Evolutionary conservation across 2,329 filamentous ascomycete species (phyloP).

Genomic region (Helotiales sp.): DNA sequence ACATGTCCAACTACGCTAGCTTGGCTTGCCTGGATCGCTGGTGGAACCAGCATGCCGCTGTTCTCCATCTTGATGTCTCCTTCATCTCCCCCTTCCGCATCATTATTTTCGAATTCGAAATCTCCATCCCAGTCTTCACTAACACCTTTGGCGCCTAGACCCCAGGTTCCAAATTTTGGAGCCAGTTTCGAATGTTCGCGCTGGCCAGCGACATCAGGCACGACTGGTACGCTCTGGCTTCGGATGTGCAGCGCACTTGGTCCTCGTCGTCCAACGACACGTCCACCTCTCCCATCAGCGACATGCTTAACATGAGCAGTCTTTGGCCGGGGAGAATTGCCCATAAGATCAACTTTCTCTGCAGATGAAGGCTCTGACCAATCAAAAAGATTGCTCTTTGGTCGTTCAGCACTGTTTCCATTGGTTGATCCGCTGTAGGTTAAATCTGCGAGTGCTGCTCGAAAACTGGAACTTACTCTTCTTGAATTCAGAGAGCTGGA

Average conservation of each 20-base stretch:
- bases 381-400: constrained; percentile 75
- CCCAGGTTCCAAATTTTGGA: constrained; percentile 82
- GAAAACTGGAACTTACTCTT: constrained; percentile 57
- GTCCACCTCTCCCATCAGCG: constrained; percentile 71
- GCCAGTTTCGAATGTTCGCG: constrained; percentile 59
- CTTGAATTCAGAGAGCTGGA: constrained; percentile 58
- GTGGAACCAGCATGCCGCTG: constrained; percentile 71
- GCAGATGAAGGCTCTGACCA: constrained; percentile 71
- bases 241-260: constrained; percentile 72
- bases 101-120: constrained; percentile 68
- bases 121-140: constrained; percentile 92
- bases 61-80: constrained; percentile 47
- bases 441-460: constrained; percentile 58
- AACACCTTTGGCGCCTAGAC: constrained; percentile 75
- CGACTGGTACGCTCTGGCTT: constrained; percentile 80
- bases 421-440: constrained; percentile 52
- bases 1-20: constrained; percentile 83
- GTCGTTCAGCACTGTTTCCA: constrained; percentile 52
- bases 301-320: constrained; percentile 80
- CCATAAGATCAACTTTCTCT: constrained; percentile 64
- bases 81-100: constrained; percentile 46
- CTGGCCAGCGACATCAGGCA: constrained; percentile 62
- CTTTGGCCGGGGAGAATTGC: constrained; percentile 67
- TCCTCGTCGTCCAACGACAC: constrained; percentile 67
- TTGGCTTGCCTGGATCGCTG: constrained; percentile 80